Percentiles rank a stretch among this genome's conserved stretches.
Conservation (phyloP, 192 early-diverging fungal genomes). For the Backusella morwellensis region DNA sequence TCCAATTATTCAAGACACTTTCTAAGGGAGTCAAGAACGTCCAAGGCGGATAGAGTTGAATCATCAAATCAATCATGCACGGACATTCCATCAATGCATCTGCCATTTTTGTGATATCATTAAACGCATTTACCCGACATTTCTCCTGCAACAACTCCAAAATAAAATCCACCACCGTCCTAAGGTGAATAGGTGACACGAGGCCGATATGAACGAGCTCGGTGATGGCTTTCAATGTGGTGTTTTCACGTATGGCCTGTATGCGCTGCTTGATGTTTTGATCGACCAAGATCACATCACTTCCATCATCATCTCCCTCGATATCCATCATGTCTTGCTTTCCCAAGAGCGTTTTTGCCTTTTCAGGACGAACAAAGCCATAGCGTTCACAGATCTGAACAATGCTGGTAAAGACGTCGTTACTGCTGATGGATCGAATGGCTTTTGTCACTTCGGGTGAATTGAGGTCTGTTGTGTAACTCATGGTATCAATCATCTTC, state of each 20-base stretch:
- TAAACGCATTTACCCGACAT: slow-evolving; percentile 9
- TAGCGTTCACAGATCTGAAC: slow-evolving; percentile 20
- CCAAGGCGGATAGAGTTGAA: slow-evolving; percentile 29
- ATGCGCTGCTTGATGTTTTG: slow-evolving; percentile 33
- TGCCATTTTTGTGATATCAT: slow-evolving; percentile 23
- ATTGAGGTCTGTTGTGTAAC: slow-evolving; percentile 16
- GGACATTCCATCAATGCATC: slow-evolving; percentile 25
- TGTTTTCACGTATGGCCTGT: slow-evolving; percentile 12
- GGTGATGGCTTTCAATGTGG: background rate
- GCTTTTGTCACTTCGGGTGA: slow-evolving; percentile 23
- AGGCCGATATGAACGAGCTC: slow-evolving; percentile 30
- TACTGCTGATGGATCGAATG: slow-evolving; percentile 18
- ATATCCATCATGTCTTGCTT: background rate
- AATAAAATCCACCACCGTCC: slow-evolving; percentile 24
- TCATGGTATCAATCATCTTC: slow-evolving; percentile 26
- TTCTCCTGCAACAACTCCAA: slow-evolving; percentile 28
- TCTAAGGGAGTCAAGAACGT: slow-evolving; percentile 30
- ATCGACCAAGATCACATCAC: background rate
- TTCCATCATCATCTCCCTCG: background rate
- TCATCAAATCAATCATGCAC: slow-evolving; percentile 29
- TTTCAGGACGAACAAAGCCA: slow-evolving; percentile 17
- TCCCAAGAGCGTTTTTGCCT: slow-evolving; percentile 4
- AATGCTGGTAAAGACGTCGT: slow-evolving; percentile 29
- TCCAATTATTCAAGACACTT: slow-evolving; percentile 32
- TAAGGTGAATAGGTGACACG: slow-evolving; percentile 25